These are phyloP conservation scores for Diospyros lotus DNA, from an alignment of 148 eudicot genomes.

Conservation along the genomic window DNA sequence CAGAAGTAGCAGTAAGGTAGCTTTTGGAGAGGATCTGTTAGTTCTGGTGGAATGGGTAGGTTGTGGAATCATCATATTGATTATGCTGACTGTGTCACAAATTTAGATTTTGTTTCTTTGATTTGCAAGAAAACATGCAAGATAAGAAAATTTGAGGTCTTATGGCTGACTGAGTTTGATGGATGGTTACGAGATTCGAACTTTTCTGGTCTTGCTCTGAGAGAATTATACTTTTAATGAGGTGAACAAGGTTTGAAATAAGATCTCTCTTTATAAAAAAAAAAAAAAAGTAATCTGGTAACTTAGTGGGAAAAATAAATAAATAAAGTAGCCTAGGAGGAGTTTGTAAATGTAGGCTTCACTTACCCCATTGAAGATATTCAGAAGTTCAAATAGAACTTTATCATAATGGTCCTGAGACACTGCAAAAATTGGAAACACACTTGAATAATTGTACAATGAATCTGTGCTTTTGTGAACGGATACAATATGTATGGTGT, in stretches of 20 bases:
- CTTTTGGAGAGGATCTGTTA: constrained; percentile 40
- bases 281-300: no score
- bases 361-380: not conserved
- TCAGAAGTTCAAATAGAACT: not conserved
- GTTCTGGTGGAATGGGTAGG: constrained; percentile 54
- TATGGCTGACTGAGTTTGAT: not conserved
- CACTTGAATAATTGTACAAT: not conserved
- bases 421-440: not conserved
- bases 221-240: not conserved
- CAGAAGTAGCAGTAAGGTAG: constrained; percentile 39
- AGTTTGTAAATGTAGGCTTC: not conserved
- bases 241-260: not conserved
- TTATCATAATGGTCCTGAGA: not conserved
- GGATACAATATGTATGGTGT: not conserved
- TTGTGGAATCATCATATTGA: not conserved
- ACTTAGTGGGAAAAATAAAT: no score
- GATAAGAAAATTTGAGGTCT: not conserved
- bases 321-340: not conserved
- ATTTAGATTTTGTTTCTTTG: not conserved
- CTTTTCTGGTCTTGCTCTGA: not conserved
- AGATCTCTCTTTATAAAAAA: not conserved
- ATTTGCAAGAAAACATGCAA: not conserved
- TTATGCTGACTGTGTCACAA: not conserved
- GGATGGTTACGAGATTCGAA: not conserved
- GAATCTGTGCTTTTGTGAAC: not conserved